Evolutionary conservation across 768 basidiomycete species (phyloP).

Genomic region (Boletus pseudopeckii): DNA sequence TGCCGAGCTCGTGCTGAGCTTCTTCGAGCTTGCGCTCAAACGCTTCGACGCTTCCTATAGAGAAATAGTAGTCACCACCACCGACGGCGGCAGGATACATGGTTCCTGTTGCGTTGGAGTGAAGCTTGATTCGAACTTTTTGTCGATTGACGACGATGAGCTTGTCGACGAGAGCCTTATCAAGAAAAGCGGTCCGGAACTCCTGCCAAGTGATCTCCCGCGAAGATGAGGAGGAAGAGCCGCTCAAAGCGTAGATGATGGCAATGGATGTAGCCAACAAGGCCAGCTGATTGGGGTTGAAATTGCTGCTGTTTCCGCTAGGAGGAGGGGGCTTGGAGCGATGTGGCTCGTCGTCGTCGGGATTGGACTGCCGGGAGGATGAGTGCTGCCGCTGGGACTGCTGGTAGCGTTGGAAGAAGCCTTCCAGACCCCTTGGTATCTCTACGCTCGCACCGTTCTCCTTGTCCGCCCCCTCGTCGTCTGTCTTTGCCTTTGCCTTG

Average conservation of each 20-base stretch:
- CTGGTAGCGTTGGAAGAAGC: slow-evolving; percentile 72
- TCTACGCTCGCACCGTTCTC: slow-evolving; percentile 32
- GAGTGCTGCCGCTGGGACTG: slow-evolving; percentile 35
- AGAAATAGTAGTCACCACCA: slow-evolving; percentile 82
- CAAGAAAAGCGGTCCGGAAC: slow-evolving; percentile 94
- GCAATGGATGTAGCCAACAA: slow-evolving; percentile 57
- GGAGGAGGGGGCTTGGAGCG: slow-evolving; percentile 51
- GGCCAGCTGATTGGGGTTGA: slow-evolving; percentile 55
- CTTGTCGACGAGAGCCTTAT: slow-evolving; percentile 93
- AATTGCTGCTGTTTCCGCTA: slow-evolving; percentile 43
- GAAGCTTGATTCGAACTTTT: slow-evolving; percentile 88
- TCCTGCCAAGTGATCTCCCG: slow-evolving; percentile 99
- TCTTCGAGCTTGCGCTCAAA: slow-evolving; percentile 96
- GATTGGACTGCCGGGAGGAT: slow-evolving; percentile 26
- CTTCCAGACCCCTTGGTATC: slow-evolving; percentile 66
- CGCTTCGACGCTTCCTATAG: slow-evolving; percentile 94
- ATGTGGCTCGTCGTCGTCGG: slow-evolving; percentile 29
- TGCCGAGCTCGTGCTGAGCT: slow-evolving; percentile 88
- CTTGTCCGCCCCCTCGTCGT: slow-evolving; percentile 33
- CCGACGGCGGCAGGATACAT: slow-evolving; percentile 63
- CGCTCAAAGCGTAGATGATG: slow-evolving; percentile 60
- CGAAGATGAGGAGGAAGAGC: slow-evolving; percentile 45
- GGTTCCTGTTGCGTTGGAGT: slow-evolving; percentile 80
- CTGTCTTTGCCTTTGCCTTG: slow-evolving; percentile 36
- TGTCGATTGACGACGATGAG: slow-evolving; percentile 88